phyloP scores from a whole-genome alignment of 2,329 filamentous ascomycete species.

The Tolypocladium endophyticum region DNA sequence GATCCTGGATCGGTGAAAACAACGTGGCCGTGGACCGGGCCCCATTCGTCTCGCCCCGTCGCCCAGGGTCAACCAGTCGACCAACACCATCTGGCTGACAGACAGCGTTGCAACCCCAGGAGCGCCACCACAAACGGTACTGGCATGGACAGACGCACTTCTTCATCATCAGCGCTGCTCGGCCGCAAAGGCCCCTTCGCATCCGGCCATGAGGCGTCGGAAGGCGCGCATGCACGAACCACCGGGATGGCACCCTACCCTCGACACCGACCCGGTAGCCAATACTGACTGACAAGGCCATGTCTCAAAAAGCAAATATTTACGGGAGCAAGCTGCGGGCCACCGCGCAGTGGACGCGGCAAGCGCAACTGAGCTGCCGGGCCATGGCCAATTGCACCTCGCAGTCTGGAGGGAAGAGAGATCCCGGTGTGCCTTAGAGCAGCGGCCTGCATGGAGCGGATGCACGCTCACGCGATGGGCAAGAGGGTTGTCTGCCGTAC shows the following conservation, averaged over 20 bases:
- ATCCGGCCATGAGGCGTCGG: conserved; percentile 1
- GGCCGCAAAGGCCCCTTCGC: background rate
- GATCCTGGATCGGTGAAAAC: conserved; percentile 1
- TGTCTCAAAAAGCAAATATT: conserved; percentile 6
- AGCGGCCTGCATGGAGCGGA: conserved; percentile 1
- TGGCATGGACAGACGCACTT: background rate
- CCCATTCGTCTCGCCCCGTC: background rate
- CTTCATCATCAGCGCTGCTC: background rate
- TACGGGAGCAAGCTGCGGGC: background rate
- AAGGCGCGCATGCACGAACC: conserved; percentile 1
- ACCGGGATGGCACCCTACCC: background rate
- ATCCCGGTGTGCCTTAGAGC: conserved; percentile 2
- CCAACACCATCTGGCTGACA: background rate
- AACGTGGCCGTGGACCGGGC: background rate
- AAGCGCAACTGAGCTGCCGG: background rate
- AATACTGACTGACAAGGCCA: background rate
- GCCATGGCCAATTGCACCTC: conserved; percentile 1
- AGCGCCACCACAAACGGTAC: background rate
- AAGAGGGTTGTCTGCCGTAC: background rate
- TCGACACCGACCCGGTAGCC: conserved; percentile 1
- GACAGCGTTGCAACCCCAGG: background rate
- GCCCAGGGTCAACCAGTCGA: background rate
- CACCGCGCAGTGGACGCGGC: conserved; percentile 2
- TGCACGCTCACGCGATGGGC: background rate
- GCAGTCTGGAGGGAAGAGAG: background rate